Percentiles rank a stretch among this genome's conserved stretches.
These are phyloP conservation scores for Yamadazyma takamatsuzukensis DNA, from an alignment of 805 yeast genomes.

Conservation along the genomic window DNA sequence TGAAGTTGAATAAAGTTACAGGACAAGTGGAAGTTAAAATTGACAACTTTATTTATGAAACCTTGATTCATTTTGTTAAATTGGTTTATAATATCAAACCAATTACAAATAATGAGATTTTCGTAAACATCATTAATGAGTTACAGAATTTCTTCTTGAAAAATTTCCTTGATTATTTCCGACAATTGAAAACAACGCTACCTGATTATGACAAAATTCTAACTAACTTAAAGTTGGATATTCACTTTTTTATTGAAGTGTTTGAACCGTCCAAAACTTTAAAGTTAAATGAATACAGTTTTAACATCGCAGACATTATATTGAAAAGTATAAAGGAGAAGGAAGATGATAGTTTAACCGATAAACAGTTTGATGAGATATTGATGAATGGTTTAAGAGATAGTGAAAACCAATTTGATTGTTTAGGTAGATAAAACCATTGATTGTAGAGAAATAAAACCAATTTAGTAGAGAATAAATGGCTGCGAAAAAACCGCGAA, in stretches of 20 bases:
- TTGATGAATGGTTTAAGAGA: conserved; percentile 11
- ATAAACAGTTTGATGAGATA: conserved; percentile 12
- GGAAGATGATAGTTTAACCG: conserved; percentile 12
- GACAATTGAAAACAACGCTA: conserved; percentile 17
- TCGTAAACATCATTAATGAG: conserved; percentile 33
- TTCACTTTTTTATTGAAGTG: conserved; percentile 35
- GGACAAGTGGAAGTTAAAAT: conserved; percentile 16
- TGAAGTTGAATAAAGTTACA: conserved; percentile 8
- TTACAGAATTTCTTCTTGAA: conserved; percentile 34
- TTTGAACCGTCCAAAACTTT: conserved; percentile 33
- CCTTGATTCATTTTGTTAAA: conserved; percentile 39
- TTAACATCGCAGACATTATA: conserved; percentile 29
- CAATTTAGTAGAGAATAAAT: too few species aligned
- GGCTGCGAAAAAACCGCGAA: not conserved
- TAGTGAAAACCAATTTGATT: conserved; percentile 26
- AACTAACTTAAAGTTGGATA: conserved; percentile 33
- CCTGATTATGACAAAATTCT: conserved; percentile 12
- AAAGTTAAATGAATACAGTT: conserved; percentile 31
- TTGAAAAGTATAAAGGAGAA: conserved; percentile 24
- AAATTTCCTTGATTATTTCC: conserved; percentile 27
- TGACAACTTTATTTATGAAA: conserved; percentile 38
- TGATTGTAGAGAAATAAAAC: too few species aligned
- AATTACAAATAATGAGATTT: conserved; percentile 33
- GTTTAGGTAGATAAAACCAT: conserved; percentile 21
- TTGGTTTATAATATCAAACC: conserved; percentile 38